Conservation (phyloP, 805 yeast genomes). For the Yarrowia sp. region DNA sequence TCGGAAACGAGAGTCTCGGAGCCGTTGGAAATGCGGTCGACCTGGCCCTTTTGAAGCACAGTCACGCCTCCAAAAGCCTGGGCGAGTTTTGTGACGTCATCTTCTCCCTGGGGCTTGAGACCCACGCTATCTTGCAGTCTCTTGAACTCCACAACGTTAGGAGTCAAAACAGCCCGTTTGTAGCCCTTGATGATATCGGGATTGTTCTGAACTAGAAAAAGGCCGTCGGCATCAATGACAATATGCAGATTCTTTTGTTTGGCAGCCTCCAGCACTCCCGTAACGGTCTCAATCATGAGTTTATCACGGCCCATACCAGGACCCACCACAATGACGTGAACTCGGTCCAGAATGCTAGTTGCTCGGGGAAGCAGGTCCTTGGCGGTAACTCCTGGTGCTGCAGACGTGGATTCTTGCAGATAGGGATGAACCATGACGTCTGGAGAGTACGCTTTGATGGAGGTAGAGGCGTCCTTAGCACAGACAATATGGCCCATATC, state of each 20-base stretch:
- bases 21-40: slow-evolving; percentile 68
- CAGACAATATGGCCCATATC: slow-evolving; percentile 93
- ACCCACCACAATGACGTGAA: slow-evolving; percentile 86
- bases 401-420: slow-evolving; percentile 58
- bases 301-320: slow-evolving; percentile 93
- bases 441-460: slow-evolving; percentile 88
- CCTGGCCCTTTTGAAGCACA: slow-evolving; percentile 74
- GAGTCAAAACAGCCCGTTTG: slow-evolving; percentile 75
- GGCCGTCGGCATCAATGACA: slow-evolving; percentile 89
- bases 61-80: slow-evolving; percentile 61
- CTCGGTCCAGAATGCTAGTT: slow-evolving; percentile 61
- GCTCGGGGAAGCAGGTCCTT: slow-evolving; percentile 61
- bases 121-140: slow-evolving; percentile 65
- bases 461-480: slow-evolving; percentile 75
- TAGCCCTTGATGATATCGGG: slow-evolving; percentile 64
- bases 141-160: slow-evolving; percentile 84
- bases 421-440: slow-evolving; percentile 97
- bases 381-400: slow-evolving; percentile 44
- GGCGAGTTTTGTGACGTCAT: slow-evolving; percentile 56
- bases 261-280: slow-evolving; percentile 63
- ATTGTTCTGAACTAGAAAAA: slow-evolving; percentile 67
- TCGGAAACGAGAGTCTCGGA: slow-evolving; percentile 55
- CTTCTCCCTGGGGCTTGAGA: slow-evolving; percentile 42
- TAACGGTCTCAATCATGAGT: slow-evolving; percentile 66
- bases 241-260: slow-evolving; percentile 68